phyloP scores from a whole-genome alignment of 352 stramenopile species.

The Globisporangium cystogenes region DNA sequence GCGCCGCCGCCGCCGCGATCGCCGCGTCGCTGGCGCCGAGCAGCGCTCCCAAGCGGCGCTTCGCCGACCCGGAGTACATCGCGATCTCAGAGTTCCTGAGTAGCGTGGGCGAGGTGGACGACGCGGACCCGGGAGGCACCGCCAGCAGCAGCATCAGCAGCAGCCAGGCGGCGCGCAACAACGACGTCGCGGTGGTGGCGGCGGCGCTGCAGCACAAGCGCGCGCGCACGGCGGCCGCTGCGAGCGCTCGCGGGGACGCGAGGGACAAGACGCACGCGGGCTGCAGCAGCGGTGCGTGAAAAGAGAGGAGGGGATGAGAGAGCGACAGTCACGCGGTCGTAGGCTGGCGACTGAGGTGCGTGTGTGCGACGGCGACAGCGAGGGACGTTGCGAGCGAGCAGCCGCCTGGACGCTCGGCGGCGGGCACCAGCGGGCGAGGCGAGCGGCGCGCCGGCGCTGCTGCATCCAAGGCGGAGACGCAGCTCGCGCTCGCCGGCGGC shows the following conservation, averaged over 20 bases:
- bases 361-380: too few species aligned
- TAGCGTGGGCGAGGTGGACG: constrained; percentile 61
- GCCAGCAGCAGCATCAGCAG: background rate
- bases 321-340: too few species aligned
- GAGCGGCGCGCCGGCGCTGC: background rate
- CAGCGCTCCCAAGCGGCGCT: constrained; percentile 16
- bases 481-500: background rate
- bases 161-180: background rate
- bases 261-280: background rate
- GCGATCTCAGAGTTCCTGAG: constrained; percentile 64
- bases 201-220: constrained; percentile 11
- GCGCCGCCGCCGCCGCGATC: constrained; percentile 4
- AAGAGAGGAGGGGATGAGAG: too few species aligned
- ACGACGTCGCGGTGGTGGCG: background rate
- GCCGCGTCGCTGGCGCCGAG: constrained; percentile 7
- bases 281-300: too few species aligned
- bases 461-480: background rate
- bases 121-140: constrained; percentile 13
- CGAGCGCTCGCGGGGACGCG: background rate
- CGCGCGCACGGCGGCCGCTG: background rate
- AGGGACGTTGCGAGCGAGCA: background rate
- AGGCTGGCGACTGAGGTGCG: too few species aligned
- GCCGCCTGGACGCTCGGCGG: background rate
- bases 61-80: constrained; percentile 52
- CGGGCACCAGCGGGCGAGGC: too few species aligned